Conservation (phyloP, 2,329 filamentous ascomycete genomes). For the Amylocarpus encephaloides region DNA sequence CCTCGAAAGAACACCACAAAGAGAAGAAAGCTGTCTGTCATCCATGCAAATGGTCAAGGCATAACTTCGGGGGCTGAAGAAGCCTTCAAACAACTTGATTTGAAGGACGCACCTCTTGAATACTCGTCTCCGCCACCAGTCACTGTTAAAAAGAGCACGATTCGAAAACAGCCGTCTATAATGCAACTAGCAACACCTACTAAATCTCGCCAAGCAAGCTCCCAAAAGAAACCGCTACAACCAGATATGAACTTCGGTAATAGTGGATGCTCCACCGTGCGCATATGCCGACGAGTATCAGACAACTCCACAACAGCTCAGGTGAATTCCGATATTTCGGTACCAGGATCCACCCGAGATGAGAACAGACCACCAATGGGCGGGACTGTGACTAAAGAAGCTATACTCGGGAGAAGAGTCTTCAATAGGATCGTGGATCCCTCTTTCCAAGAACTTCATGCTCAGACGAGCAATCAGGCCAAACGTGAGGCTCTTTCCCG, state of each 20-base stretch:
- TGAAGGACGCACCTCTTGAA: conserved; percentile 55
- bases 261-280: conserved; percentile 73
- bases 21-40: conserved; percentile 50
- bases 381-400: conserved; percentile 69
- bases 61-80: conserved; percentile 42
- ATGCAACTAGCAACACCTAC: conserved; percentile 27
- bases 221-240: conserved; percentile 67
- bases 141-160: conserved; percentile 57
- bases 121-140: conserved; percentile 46
- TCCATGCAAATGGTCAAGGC: conserved; percentile 39
- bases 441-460: conserved; percentile 75
- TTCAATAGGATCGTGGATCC: conserved; percentile 79
- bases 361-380: conserved; percentile 58
- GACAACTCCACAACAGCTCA: conserved; percentile 45
- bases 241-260: conserved; percentile 93
- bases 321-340: conserved; percentile 20
- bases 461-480: conserved; percentile 62
- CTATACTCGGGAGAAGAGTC: conserved; percentile 70
- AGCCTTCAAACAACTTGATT: conserved; percentile 51
- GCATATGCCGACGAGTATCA: conserved; percentile 84
- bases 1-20: conserved; percentile 47
- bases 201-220: conserved; percentile 25
- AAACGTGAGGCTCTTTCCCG: conserved; percentile 80
- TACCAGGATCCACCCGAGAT: conserved; percentile 35
- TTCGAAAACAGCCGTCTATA: conserved; percentile 35